Percentiles rank a stretch among this genome's conserved stretches.
phyloP scores from a whole-genome alignment of 2,329 filamentous ascomycete genomes.

The Neofusicoccum sp. region DNA sequence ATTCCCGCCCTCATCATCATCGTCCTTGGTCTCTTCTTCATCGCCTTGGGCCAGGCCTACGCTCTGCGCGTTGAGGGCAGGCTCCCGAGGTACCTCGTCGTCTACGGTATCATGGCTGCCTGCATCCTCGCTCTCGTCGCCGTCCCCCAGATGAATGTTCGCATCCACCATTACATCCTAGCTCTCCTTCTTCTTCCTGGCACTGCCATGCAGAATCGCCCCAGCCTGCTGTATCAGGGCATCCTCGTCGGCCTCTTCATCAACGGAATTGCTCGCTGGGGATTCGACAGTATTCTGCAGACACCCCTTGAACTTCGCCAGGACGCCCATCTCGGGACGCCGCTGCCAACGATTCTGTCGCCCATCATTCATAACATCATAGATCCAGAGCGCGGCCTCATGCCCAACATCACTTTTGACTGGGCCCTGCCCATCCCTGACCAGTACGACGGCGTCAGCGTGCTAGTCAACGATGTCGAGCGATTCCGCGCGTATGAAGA shows the following conservation, averaged over 20 bases:
- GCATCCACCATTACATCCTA: constrained; percentile 94
- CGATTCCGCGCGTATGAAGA: constrained; percentile 69
- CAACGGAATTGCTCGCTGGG: constrained; percentile 92
- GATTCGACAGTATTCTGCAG: constrained; percentile 84
- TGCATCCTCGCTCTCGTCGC: constrained; percentile 69
- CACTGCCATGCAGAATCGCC: constrained; percentile 83
- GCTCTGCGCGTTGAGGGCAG: constrained; percentile 82
- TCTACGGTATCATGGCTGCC: constrained; percentile 69
- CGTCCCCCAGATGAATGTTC: constrained; percentile 74
- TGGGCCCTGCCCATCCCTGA: constrained; percentile 47
- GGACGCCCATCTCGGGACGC: constrained; percentile 52
- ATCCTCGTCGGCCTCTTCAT: constrained; percentile 87
- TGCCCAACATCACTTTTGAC: constrained; percentile 62
- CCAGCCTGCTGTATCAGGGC: constrained; percentile 83
- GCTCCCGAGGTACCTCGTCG: constrained; percentile 70
- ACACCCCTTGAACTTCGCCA: constrained; percentile 70
- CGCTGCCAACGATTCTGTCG: constrained; percentile 52
- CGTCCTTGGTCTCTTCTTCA: constrained; percentile 64
- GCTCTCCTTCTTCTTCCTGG: constrained; percentile 83
- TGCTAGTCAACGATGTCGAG: constrained; percentile 84
- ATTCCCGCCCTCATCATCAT: constrained; percentile 78
- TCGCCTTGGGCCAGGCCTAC: constrained; percentile 76
- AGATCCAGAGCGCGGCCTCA: constrained; percentile 44
- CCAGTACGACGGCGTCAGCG: constrained; percentile 69
- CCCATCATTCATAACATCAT: constrained; percentile 48